Base-by-base conservation (phyloP, 2,329 filamentous ascomycete species). In the Monosporascus sp. region DNA sequence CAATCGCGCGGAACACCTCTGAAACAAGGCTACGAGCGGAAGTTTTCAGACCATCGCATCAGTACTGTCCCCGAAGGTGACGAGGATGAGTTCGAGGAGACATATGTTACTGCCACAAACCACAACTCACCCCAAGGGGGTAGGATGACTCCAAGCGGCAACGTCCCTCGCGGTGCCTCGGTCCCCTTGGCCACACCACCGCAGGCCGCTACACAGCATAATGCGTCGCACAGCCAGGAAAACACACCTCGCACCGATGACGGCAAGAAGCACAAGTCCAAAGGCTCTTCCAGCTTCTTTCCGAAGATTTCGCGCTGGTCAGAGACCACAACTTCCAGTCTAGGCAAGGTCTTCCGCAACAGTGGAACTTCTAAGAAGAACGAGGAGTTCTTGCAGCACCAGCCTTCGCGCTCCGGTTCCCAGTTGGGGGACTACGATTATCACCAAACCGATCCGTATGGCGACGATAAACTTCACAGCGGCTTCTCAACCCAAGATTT, bases 301-400 rank as follows among this genome's bases (percentile, higher is more conserved):
- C 91, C 92, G 24, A 97, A 96, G 74, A 92, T 96, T 57, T 97
- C 94, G 6, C 84, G 94, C 44, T 99, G 94, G 94, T 97, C 93
- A 0, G 94, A 95, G 73, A 97, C 93, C 2, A 99, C 94, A 0
- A 83, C 92, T 4, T 96, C 91, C 0, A 96, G 90, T 55, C 84
- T 91, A 44, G 86, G 89, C 45, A 87, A 88, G 61, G 88, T 86
- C 41, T 88, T 92, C 68, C 83, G 87, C 41, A 83, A 82, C 62
- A 89, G 84, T 62, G 78, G 76, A 45, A 77, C 78, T 47, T 75
- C 72, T 22, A 77, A 76, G 65, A 82, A 80, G 62, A 77, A 80
- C 44, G 76, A 75, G 72, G 85, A 70, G 69, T 84, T 72, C 79
- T 80, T 59, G 69, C 82, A 66, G 71, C 80, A 70, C 37, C 70